Conservation (phyloP, 2,329 filamentous ascomycete species). For the Calonectria pauciramosa region DNA sequence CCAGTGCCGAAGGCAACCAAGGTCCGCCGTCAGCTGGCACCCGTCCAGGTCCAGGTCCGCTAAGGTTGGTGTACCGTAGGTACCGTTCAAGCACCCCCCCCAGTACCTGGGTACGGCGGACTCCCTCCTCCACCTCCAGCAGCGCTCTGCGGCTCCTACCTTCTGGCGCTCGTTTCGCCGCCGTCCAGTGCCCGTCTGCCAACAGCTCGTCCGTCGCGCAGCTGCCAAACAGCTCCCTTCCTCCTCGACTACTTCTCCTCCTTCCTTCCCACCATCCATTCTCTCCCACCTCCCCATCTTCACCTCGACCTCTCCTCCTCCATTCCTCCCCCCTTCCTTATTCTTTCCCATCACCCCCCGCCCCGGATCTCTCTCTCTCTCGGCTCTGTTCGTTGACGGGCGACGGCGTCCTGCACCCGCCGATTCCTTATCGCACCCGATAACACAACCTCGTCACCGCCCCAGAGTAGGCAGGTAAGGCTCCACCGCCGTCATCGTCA, state of each 20-base stretch:
- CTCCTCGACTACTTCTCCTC: slow-evolving; percentile 37
- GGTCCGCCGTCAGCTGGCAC: slow-evolving; percentile 43
- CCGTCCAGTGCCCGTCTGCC: slow-evolving; percentile 6
- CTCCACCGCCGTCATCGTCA: slow-evolving; percentile 41
- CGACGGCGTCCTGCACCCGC: slow-evolving; percentile 42
- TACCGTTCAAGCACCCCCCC: slow-evolving; percentile 14
- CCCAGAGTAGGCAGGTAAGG: slow-evolving; percentile 40
- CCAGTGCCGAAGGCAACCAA: slow-evolving; percentile 41
- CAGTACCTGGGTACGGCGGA: not conserved
- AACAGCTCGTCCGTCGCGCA: slow-evolving; percentile 13
- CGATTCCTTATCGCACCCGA: slow-evolving; percentile 44
- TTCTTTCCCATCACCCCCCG: slow-evolving; percentile 13
- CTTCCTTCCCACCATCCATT: slow-evolving; percentile 25
- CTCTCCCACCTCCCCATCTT: slow-evolving; percentile 33
- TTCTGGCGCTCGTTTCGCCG: slow-evolving; percentile 13
- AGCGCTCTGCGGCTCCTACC: not conserved
- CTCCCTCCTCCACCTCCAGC: slow-evolving; percentile 6
- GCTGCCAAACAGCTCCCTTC: slow-evolving; percentile 23
- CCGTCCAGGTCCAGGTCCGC: slow-evolving; percentile 10
- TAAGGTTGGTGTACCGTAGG: slow-evolving; percentile 8
- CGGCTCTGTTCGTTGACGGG: slow-evolving; percentile 31
- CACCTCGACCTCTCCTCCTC: slow-evolving; percentile 23
- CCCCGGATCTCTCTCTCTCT: not conserved
- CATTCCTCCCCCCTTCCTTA: slow-evolving; percentile 28
- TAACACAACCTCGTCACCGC: slow-evolving; percentile 46